A percentile compares a stretch with the other conserved stretches of the same genome.
These are phyloP conservation scores for Corylus avellana DNA, from an alignment of 306 rosid species.

Conservation along the genomic window DNA sequence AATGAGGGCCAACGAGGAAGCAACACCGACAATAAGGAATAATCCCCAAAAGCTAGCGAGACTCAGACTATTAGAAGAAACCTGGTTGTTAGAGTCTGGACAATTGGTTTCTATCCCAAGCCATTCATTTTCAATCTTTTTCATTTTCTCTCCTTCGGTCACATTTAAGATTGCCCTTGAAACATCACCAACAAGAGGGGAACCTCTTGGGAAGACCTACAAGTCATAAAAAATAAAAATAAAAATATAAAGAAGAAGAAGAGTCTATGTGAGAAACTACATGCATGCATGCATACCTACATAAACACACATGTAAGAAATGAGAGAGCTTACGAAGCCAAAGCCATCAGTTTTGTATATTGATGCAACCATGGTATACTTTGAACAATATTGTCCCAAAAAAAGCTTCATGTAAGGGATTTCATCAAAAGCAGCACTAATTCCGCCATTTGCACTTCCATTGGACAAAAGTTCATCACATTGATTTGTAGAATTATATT, in stretches of 20 bases:
- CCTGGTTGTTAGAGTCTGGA: slow-evolving; percentile 20
- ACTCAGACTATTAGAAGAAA: slow-evolving; percentile 44
- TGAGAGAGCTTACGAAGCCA: slow-evolving; percentile 42
- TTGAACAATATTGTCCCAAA: slow-evolving; percentile 40
- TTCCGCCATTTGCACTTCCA: slow-evolving; percentile 39
- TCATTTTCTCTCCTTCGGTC: slow-evolving; percentile 51
- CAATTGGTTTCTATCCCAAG: slow-evolving; percentile 27
- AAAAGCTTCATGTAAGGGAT: slow-evolving; percentile 30
- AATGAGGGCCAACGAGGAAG: slow-evolving; percentile 40
- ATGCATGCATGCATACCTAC: not conserved
- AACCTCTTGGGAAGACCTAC: slow-evolving; percentile 46
- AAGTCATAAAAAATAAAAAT: not conserved
- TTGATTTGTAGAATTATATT: slow-evolving; percentile 16
- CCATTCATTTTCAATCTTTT: slow-evolving; percentile 44
- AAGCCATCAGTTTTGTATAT: no score
- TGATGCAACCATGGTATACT: slow-evolving; percentile 12
- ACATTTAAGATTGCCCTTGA: slow-evolving; percentile 34
- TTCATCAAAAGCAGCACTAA: slow-evolving; percentile 59
- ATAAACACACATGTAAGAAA: not conserved
- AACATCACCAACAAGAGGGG: slow-evolving; percentile 49
- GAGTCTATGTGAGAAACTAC: not conserved
- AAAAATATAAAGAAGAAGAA: no score
- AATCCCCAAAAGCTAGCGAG: slow-evolving; percentile 61
- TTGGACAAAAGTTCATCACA: slow-evolving; percentile 23
- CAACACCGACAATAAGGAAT: slow-evolving; percentile 43